These are phyloP conservation scores for Starmerella bacillaris DNA, from an alignment of 805 yeast species.

Conservation along the genomic window DNA sequence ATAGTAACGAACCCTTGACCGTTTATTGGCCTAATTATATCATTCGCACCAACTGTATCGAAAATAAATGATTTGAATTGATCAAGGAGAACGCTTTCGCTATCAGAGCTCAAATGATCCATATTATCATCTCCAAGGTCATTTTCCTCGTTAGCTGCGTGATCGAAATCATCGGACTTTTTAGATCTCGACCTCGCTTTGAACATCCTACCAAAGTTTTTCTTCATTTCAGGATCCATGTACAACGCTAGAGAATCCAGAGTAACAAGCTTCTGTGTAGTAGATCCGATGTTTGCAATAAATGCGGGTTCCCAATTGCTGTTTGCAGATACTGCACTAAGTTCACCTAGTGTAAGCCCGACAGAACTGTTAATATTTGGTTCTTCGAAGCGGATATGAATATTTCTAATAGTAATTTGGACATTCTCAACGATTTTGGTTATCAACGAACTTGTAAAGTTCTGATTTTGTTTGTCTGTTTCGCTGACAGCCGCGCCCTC, in stretches of 20 bases:
- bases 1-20: conserved; percentile 72
- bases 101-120: conserved; percentile 28
- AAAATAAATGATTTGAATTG: conserved; percentile 24
- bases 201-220: conserved; percentile 4
- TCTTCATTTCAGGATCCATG: conserved; percentile 34
- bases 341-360: conserved; percentile 67
- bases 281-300: conserved; percentile 46
- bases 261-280: conserved; percentile 61
- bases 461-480: conserved; percentile 27
- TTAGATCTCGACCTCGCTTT: no score
- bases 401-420: conserved; percentile 77
- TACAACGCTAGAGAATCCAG: conserved; percentile 60
- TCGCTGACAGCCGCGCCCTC: no score
- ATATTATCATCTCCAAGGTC: conserved; percentile 33
- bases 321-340: conserved; percentile 84
- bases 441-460: conserved; percentile 69
- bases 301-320: conserved; percentile 71
- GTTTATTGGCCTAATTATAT: conserved; percentile 65
- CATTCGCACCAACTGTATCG: conserved; percentile 19
- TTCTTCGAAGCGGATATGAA: conserved; percentile 87
- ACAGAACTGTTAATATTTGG: conserved; percentile 42
- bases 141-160: background rate
- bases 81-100: conserved; percentile 19
- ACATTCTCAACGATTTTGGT: conserved; percentile 85
- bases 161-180: background rate